Percentiles rank a stretch among this genome's conserved stretches.
Evolutionary conservation across 2,329 filamentous ascomycete genomes (phyloP).

Genomic region (Sphaerulina musiva): DNA sequence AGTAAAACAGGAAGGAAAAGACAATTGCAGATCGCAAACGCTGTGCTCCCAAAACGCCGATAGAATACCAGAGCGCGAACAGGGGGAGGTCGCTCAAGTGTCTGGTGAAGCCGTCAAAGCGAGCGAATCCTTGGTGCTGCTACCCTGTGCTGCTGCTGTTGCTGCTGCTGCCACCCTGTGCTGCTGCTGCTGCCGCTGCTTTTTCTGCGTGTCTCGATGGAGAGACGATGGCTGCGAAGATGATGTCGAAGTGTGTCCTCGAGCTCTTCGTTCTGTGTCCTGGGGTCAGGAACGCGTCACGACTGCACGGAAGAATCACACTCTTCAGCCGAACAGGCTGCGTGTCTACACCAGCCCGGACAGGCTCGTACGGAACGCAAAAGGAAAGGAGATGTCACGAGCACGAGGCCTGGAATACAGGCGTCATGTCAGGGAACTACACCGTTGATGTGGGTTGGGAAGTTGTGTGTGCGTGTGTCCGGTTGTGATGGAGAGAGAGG

Average conservation of each 20-base stretch:
- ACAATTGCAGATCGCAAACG: constrained; percentile 6
- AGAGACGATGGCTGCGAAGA: not conserved
- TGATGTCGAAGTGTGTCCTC: not conserved
- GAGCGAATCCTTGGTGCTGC: not conserved
- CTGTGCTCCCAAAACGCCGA: not conserved
- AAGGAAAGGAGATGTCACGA: constrained; percentile 8
- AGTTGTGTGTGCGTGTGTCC: not conserved
- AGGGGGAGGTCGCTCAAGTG: not conserved
- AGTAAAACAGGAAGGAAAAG: constrained; percentile 15
- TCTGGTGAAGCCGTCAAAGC: not conserved
- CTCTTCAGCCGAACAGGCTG: constrained; percentile 13
- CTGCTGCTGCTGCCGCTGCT: not conserved
- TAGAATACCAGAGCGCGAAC: not conserved
- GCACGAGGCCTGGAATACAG: constrained; percentile 13
- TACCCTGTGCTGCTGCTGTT: not conserved
- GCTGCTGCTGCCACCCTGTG: not conserved
- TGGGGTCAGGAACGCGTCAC: constrained; percentile 7
- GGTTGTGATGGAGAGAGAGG: not conserved
- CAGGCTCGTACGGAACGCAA: constrained; percentile 9
- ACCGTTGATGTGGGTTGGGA: constrained; percentile 13
- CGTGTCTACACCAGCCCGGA: constrained; percentile 17
- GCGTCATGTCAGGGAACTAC: constrained; percentile 13
- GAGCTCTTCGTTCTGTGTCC: constrained; percentile 1
- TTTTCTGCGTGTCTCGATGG: not conserved
- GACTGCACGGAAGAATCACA: constrained; percentile 10